Evolutionary conservation across 179 eudicot species (phyloP), one percentile per base, ranked within the genome.

Genomic region (Gypsophila paniculata): DNA sequence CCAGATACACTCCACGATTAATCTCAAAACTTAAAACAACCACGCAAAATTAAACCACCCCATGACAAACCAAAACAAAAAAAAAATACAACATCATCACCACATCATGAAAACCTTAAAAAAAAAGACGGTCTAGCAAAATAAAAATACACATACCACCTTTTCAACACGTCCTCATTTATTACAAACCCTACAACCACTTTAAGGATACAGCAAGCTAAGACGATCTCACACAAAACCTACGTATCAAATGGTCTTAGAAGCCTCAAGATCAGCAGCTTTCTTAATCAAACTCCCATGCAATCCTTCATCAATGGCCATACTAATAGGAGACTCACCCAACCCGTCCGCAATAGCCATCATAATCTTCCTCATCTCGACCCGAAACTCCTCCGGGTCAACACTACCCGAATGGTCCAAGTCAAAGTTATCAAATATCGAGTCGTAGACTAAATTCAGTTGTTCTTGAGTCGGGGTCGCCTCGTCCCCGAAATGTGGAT

Each of bases 341-440:
- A 89, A 86, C 7, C 90, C 92, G 26, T 88, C 96, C 0, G 96
- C 96, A 12, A 89, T 85, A 2, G 92, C 92, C 5, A 86, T 78
- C 90, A 89, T 71, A 5, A 89, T 89, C 77, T 89, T 86, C 90
- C 62, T 88, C 80, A 89, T 81, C 74, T 89, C 96, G 9, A 71
- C 36, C 48, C 80, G 42, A 60, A 86, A 90, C 83, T 90, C 96
- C 11, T 70, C 79, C 2, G 39, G 53, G 12, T 90, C 96, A 26
- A 90, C 75, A 0, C 83, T 81, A 0, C 87, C 91, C 54, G 74
- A 86, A 0, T 53, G 57, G 29, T 90, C 93, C 39, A 74, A 15
- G 48, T 90, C 96, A 59, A 90, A 90, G 2, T 68, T 63, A 32
- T 86, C 91, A 74, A 90, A 90, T 14, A 90, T 88, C 23, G 91